Evolutionary conservation across 2,329 filamentous ascomycete species (phyloP), one percentile per base, ranked within the genome.

Genomic region (Alternaria arbusti): DNA sequence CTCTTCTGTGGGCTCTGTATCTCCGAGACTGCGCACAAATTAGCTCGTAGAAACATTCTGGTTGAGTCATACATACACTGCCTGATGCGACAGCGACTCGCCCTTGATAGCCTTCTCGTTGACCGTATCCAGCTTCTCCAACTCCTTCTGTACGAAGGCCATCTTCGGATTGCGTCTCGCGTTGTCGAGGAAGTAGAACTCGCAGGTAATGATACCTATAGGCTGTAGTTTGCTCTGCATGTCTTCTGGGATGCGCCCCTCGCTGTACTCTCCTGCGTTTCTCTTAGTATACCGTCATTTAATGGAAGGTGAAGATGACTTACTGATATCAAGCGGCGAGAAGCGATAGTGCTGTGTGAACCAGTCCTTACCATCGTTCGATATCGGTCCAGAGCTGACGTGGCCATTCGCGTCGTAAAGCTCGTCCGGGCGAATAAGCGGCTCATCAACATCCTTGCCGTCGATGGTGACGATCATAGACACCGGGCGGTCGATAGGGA

Each of bases 71-170:
- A n/a, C 59, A 11, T 46, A 71, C 68, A 50, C 61, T 20, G 58
- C 51, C 25, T 49, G 25, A 49, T 63, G 65, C 10, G 49, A 66
- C 12, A 69, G 52, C 15, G 66, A 62, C 6, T 60, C 40, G 13
- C 68, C 70, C 44, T 71, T 70, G 17, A 67, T 52, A 1, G 62
- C 54, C 54, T 73, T 71, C 58, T 70, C 66, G 10, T 57, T 64
- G 8, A 73, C 47, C 0, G 56, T 22, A 6, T 59, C 61, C 28
- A 65, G 28, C 2, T 68, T 68, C 47, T 74, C 72, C 26, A 75
- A 47, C 4, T 66, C 57, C 45, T 75, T 72, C 46, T 47, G 44
- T 13, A 23, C 10, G 1, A 36, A 44, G 4, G 22, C 22, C 6
- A 44, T 15, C 12, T 17, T 10, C 10, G 6, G 20, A 36, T 52